Conservation (phyloP, 768 basidiomycete species). For the Mycena chlorophos region DNA sequence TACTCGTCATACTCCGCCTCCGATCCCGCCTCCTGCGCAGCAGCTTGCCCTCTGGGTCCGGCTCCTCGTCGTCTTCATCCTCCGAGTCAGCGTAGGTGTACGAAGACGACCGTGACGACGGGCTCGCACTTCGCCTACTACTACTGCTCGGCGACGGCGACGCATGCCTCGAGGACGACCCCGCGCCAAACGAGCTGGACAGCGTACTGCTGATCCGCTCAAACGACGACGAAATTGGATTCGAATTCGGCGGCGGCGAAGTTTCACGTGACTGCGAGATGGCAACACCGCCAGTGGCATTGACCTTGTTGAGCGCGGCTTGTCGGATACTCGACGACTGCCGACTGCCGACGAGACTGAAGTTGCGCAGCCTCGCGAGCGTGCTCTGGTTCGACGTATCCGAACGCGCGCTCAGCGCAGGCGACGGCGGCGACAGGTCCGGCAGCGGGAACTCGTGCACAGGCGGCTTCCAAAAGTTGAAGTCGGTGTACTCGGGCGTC, state of each 20-base stretch:
- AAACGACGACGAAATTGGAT: conserved; percentile 79
- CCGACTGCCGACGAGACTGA: conserved; percentile 66
- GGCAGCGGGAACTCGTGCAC: conserved; percentile 79
- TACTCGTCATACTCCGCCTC: conserved; percentile 73
- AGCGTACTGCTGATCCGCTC: conserved; percentile 67
- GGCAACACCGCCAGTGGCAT: conserved; percentile 10
- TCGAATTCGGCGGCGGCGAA: conserved; percentile 43
- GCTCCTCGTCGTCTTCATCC: conserved; percentile 47
- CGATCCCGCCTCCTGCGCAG: conserved; percentile 39
- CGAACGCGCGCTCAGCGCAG: conserved; percentile 90
- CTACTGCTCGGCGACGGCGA: conserved; percentile 35
- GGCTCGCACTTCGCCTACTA: conserved; percentile 51
- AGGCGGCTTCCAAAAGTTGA: conserved; percentile 92
- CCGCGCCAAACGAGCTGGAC: conserved; percentile 29
- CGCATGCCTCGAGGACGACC: conserved; percentile 46
- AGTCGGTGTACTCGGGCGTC: conserved; percentile 91
- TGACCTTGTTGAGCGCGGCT: conserved; percentile 13
- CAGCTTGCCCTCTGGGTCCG: conserved; percentile 39
- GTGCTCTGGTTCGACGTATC: conserved; percentile 78
- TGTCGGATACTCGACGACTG: conserved; percentile 29
- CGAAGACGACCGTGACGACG: conserved; percentile 55
- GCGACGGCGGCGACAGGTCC: conserved; percentile 82
- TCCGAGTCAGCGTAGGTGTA: conserved; percentile 54
- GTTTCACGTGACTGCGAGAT: conserved; percentile 26
- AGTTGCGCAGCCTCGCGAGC: conserved; percentile 72